These are phyloP conservation scores for Senna tora DNA, from an alignment of 306 rosid species.

Conservation along the genomic window DNA sequence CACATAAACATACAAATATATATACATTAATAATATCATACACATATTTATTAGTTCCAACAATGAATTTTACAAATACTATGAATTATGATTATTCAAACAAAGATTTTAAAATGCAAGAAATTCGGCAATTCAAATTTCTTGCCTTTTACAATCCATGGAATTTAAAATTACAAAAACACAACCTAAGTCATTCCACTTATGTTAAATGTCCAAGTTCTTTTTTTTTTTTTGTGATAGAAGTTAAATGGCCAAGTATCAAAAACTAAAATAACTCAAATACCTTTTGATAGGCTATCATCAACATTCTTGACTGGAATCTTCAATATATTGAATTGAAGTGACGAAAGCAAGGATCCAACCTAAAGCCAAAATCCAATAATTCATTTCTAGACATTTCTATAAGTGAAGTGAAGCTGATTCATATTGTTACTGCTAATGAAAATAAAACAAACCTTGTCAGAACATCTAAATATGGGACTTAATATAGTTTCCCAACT, in stretches of 20 bases:
- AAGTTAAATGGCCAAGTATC: conserved; percentile 7
- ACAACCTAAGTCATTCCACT: neutral
- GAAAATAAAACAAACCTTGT: conserved; percentile 56
- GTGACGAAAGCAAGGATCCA: conserved; percentile 56
- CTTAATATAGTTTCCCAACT: conserved; percentile 61
- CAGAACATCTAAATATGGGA: conserved; percentile 57
- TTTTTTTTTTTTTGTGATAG: no score
- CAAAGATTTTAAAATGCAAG: no score
- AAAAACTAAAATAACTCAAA: conserved; percentile 32
- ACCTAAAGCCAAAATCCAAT: conserved; percentile 51
- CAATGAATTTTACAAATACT: no score
- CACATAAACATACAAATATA: no score
- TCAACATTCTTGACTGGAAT: conserved; percentile 65
- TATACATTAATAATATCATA: no score
- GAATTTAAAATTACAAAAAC: no score
- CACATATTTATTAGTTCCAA: no score
- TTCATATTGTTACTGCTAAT: neutral
- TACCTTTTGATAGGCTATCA: conserved; percentile 64
- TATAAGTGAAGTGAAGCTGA: neutral
- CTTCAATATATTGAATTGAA: conserved; percentile 62
- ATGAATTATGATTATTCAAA: no score
- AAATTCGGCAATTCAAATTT: no score
- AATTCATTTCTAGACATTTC: conserved; percentile 20
- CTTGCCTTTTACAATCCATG: no score
- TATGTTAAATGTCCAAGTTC: conserved; percentile 6